Evolutionary conservation across 306 rosid genomes (phyloP).

Genomic region (Castanea crenata): DNA sequence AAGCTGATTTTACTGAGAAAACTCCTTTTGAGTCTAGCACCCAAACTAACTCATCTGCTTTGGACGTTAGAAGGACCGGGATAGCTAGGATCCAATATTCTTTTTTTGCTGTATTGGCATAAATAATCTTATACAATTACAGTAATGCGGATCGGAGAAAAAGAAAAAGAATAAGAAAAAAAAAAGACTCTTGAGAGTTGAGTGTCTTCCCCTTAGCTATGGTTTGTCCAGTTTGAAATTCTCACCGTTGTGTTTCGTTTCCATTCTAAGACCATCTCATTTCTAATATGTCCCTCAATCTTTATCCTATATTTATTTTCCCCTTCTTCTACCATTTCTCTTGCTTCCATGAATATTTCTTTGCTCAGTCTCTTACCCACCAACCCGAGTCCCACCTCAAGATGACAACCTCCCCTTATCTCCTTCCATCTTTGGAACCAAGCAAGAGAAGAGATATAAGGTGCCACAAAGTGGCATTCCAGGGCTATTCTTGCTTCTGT

Average conservation of each 20-base stretch:
- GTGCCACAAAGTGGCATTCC: slow-evolving; percentile 53
- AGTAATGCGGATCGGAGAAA: neutral
- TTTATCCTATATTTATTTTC: slow-evolving; percentile 36
- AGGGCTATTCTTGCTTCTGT: slow-evolving; percentile 55
- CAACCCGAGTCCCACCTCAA: slow-evolving; percentile 20
- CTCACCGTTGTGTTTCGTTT: slow-evolving; percentile 43
- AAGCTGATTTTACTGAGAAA: too few relatives aligned
- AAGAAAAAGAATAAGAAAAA: too few relatives aligned
- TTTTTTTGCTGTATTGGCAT: neutral
- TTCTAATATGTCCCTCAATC: slow-evolving; percentile 38
- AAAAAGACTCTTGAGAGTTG: too few relatives aligned
- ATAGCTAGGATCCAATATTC: too few relatives aligned
- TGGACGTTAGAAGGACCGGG: too few relatives aligned
- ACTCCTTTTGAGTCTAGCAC: too few relatives aligned
- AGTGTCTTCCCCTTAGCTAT: neutral
- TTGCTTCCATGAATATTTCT: slow-evolving; percentile 39
- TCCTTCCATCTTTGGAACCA: slow-evolving; percentile 55
- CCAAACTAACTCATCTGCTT: too few relatives aligned
- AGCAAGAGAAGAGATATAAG: slow-evolving; percentile 38
- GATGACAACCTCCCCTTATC: slow-evolving; percentile 11
- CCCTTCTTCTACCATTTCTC: slow-evolving; percentile 40
- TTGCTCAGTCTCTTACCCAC: slow-evolving; percentile 42
- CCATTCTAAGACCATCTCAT: slow-evolving; percentile 56
- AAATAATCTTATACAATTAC: neutral
- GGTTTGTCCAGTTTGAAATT: slow-evolving; percentile 55